These are phyloP conservation scores for Rhizophora mangle DNA, from an alignment of 345 rosid species.

Conservation along the genomic window DNA sequence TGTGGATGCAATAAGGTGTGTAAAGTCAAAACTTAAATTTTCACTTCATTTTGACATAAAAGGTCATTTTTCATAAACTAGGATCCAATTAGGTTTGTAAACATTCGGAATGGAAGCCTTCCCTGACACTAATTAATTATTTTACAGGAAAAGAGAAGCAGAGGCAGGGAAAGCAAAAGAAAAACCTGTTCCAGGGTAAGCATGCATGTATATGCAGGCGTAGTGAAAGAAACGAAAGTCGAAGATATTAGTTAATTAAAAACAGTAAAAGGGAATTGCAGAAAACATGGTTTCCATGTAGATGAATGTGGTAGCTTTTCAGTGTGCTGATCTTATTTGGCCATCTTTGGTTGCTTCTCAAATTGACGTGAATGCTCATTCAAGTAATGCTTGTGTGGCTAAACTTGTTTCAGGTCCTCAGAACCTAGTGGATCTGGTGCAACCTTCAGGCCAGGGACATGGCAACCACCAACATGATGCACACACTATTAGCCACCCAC, in stretches of 20 bases:
- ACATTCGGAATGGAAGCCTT: neutral
- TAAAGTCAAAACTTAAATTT: slow-evolving; percentile 14
- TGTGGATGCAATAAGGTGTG: slow-evolving; percentile 42
- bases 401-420: slow-evolving; percentile 44
- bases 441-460: slow-evolving; percentile 81
- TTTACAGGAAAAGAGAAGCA: slow-evolving; percentile 33
- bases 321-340: neutral
- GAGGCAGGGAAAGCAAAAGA: slow-evolving; percentile 26
- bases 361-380: neutral
- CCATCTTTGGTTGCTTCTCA: neutral
- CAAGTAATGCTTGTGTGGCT: neutral
- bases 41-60: too few species aligned
- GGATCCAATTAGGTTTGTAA: neutral
- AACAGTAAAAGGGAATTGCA: too few species aligned
- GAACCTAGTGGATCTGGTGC: slow-evolving; percentile 89
- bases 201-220: neutral
- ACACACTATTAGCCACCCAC: slow-evolving; percentile 1
- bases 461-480: slow-evolving; percentile 86
- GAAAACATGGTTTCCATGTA: neutral
- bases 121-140: neutral
- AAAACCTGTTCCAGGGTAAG: slow-evolving; percentile 44
- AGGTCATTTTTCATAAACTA: neutral
- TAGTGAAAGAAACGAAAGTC: neutral
- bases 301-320: neutral
- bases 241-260: neutral